Percentiles rank a stretch among this genome's conserved stretches.
phyloP scores from a whole-genome alignment of 1,284 basidiomycete species.

The Cryptococcus hybrid region DNA sequence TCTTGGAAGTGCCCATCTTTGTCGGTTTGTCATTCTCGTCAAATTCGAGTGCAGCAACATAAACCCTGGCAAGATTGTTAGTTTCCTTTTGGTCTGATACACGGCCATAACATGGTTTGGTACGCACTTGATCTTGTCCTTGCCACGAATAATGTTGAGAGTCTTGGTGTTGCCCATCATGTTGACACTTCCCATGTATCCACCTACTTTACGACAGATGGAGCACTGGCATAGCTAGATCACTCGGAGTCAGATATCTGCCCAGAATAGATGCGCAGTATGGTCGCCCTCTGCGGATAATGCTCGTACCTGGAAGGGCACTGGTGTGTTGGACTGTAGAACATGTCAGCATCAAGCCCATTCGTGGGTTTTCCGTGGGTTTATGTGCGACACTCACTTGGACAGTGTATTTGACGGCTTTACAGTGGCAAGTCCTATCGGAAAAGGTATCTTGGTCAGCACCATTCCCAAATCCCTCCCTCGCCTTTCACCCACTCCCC shows the following conservation, averaged over 20 bases:
- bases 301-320: constrained; percentile 38
- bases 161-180: constrained; percentile 49
- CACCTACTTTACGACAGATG: constrained; percentile 49
- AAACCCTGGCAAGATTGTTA: constrained; percentile 28
- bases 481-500: background rate
- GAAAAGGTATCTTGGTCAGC: background rate
- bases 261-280: background rate
- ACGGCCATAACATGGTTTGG: background rate
- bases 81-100: background rate
- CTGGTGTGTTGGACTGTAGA: constrained; percentile 45
- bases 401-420: constrained; percentile 43
- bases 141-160: constrained; percentile 41
- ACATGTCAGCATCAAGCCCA: background rate
- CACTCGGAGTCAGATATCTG: too few species aligned
- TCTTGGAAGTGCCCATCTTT: constrained; percentile 28
- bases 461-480: background rate
- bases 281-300: background rate
- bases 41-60: constrained; percentile 35
- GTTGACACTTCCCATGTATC: constrained; percentile 49
- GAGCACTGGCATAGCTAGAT: constrained; percentile 45
- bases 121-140: constrained; percentile 46
- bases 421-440: constrained; percentile 48
- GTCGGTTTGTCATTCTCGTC: constrained; percentile 39
- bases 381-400: constrained; percentile 20
- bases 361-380: too few species aligned